Base-by-base conservation (phyloP, 352 stramenopile genomes). In the Thalassiosira delicatula region DNA sequence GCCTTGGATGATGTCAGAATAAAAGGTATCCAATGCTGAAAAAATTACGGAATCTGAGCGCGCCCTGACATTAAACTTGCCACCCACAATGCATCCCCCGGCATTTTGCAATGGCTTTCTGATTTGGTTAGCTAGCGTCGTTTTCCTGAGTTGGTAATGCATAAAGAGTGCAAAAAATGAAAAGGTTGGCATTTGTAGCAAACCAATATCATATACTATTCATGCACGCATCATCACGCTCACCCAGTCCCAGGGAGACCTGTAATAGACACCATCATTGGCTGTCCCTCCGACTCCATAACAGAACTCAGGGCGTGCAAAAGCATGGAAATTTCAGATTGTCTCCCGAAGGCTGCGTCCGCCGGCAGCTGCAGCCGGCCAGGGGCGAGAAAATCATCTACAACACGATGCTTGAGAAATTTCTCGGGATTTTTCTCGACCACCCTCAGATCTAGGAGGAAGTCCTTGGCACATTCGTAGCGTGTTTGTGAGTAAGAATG, bases 31-130 rank as follows among this genome's bases (percentile, higher is more conserved):
- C 17, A 86, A 70, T 17, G 71, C 67, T 19, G 51, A 62, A 44
- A 56, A 37, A 14, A 86, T 27, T 21, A 83, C 53, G 11, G 65
- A 71, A 25, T 79, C 73, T 23, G 79, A 40, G 17, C 21, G 71
- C 21, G 35, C n/a, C 29, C 27, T 27, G 12, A 79, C 53, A 40
- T 75, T 56, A 29, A 86, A 83, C 42, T 86, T 86, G 14, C 74
- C 65, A n/a, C 66, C 54, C 32, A 86, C 79, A 25, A 86, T 81
- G 33, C 35, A 75, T 54, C 79, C 79, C 30, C 75, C 69, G 40
- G 67, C 35, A 12, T 76, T 12, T 0, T 12, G 17, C 0, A 86
- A 32, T 27, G 60, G 73, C 54, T 80, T 77, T 14, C 63, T 73
- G 14, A 86, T 70, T 60, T 86, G 79, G 53, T 77, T 62, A 0